Base-by-base conservation (phyloP, 805 yeast species). In the Myxozyma mucilagina region DNA sequence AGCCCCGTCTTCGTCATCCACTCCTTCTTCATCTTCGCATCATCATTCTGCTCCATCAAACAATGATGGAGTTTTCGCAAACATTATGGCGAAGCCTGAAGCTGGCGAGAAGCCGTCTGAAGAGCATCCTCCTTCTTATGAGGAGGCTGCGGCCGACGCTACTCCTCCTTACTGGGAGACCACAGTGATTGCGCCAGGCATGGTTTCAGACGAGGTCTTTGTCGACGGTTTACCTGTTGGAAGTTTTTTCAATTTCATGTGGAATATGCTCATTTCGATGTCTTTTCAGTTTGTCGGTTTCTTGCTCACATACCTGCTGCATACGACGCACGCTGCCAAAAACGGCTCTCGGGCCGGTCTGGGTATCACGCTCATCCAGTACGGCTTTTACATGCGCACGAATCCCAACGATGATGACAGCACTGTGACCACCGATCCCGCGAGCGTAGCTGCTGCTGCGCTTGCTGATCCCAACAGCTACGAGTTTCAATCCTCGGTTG, bases 131-230 rank as follows among this genome's bases (percentile, higher is more conserved):
- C 64, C 71, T 6, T 41, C 96, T 0, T 94, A 94, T 75, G 97
- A 90, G 59, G 98, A 92, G 71, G 98, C 97, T 0, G 90, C 97
- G 0, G 87, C 90, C 2, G 99, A 94, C 72, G 83, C 94, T 14
- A 85, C 96, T 0, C 99, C 99, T 0, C 96, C 97, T 43, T 94
- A 94, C 74, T 94, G 97, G 96, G 99, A 94, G 74, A 84, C 92
- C 7, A 84, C 94, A 0, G 84, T 90, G 45, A 80, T 91, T 71
- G 83, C 90, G 4, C 89, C 96, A 4, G 90, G 87, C 8, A 77
- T 78, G 73, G 80, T 78, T 39, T 86, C 83, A 58, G 97, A 94
- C 71, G 98, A 93, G 73, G 86, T 94, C 18, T 90, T 90, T 74
- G 90, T 94, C 36, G 97, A 93, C 67, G 98, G 97, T 0, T 78